phyloP scores from a whole-genome alignment of 257 asterid genomes.

The Jacaranda mimosifolia region DNA sequence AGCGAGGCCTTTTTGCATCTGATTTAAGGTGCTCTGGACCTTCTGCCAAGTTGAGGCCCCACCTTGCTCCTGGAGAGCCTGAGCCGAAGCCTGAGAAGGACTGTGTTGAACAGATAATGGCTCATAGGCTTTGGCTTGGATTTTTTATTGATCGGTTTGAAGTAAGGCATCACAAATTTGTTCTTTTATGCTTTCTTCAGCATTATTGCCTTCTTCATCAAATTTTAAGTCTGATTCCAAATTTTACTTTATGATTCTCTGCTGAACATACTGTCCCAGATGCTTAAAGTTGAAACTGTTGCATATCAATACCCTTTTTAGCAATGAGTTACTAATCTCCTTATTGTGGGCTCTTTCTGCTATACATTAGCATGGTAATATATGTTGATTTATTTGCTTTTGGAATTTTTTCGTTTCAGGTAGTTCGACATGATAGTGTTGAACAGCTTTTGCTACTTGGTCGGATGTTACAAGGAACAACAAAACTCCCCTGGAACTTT shows the following conservation, averaged over 20 bases:
- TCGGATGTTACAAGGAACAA: slow-evolving; percentile 94
- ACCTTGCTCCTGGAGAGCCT: slow-evolving; percentile 97
- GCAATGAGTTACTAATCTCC: slow-evolving; percentile 19
- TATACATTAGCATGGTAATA: slow-evolving; percentile 25
- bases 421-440: slow-evolving; percentile 89
- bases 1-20: slow-evolving; percentile 97
- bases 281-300: slow-evolving; percentile 38
- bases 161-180: slow-evolving; percentile 55
- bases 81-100: slow-evolving; percentile 79
- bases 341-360: slow-evolving; percentile 20
- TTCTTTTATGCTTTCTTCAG: slow-evolving; percentile 28
- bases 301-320: slow-evolving; percentile 1
- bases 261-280: slow-evolving; percentile 8
- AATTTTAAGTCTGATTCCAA: slow-evolving; percentile 26
- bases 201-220: slow-evolving; percentile 29
- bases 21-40: slow-evolving; percentile 84
- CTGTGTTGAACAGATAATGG: slow-evolving; percentile 91
- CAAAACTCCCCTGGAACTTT: slow-evolving; percentile 86
- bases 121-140: slow-evolving; percentile 99
- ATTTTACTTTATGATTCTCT: slow-evolving; percentile 13
- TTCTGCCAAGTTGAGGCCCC: slow-evolving; percentile 97
- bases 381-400: slow-evolving; percentile 27
- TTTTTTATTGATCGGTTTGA: slow-evolving; percentile 95
- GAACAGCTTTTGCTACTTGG: slow-evolving; percentile 95
- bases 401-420: slow-evolving; percentile 55